Evolutionary conservation across 164 flowering plant genomes (phyloP).

Genomic region (Dillenia turbinata): DNA sequence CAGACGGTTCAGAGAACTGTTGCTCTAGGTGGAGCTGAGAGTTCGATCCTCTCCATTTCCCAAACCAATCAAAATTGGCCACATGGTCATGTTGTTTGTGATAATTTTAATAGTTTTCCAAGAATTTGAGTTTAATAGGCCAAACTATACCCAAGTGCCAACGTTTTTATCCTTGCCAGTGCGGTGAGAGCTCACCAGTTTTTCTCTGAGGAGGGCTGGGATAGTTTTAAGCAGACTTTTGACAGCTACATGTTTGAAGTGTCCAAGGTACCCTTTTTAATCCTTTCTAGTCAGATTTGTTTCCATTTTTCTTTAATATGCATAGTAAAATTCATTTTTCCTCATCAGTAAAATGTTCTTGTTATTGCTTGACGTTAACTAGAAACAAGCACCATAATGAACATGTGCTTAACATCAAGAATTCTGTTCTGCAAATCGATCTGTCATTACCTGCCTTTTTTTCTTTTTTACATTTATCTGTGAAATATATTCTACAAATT

Average conservation of each 20-base stretch:
- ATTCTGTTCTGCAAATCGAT: too few species aligned
- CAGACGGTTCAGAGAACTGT: constrained; percentile 84
- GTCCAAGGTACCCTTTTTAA: constrained; percentile 54
- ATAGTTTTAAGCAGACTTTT: constrained; percentile 75
- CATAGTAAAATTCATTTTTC: too few species aligned
- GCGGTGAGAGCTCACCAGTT: constrained; percentile 87
- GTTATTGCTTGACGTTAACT: not conserved
- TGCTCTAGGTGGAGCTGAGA: constrained; percentile 98
- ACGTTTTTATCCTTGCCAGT: constrained; percentile 47
- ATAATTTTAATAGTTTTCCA: not conserved
- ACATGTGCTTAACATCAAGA: too few species aligned
- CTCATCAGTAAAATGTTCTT: not conserved
- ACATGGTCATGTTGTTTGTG: constrained; percentile 5
- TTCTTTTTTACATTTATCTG: too few species aligned
- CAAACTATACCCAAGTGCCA: not conserved
- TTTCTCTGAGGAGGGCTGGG: constrained; percentile 87
- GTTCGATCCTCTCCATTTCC: constrained; percentile 99
- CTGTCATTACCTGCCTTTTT: too few species aligned
- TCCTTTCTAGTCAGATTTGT: not conserved
- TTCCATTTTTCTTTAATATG: not conserved
- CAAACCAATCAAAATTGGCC: constrained; percentile 18
- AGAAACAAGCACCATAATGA: not conserved
- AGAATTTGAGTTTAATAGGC: too few species aligned
- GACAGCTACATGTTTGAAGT: constrained; percentile 89
- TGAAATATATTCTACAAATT: too few species aligned